phyloP scores from a whole-genome alignment of 1,284 basidiomycete species.

The Bondarzewia mesenterica region DNA sequence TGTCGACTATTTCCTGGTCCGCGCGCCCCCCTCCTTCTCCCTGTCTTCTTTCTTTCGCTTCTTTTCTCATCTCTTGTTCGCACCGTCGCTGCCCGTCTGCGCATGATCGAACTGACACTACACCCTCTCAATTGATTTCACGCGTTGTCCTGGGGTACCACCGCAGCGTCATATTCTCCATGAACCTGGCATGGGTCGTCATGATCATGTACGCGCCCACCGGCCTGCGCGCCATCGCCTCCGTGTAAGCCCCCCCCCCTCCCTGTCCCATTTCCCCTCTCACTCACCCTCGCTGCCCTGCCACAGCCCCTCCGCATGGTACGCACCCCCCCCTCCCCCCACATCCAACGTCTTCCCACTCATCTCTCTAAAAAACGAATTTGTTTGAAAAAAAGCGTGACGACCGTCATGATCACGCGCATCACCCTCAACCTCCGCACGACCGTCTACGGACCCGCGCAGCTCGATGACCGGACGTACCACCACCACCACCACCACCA shows the following conservation, averaged over 20 bases:
- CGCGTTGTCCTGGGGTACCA: too few relatives aligned
- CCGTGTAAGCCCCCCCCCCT: constrained; percentile 9
- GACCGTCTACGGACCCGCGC: constrained; percentile 10
- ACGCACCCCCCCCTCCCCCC: not conserved
- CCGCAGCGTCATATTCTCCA: constrained; percentile 12
- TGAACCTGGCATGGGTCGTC: constrained; percentile 13
- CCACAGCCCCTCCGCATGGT: constrained; percentile 13
- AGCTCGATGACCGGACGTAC: constrained; percentile 6
- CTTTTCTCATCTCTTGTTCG: too few relatives aligned
- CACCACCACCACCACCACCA: too few relatives aligned
- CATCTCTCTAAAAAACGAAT: not conserved
- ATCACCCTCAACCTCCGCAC: constrained; percentile 14
- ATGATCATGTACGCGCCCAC: constrained; percentile 15
- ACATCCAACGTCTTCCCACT: not conserved
- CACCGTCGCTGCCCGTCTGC: too few relatives aligned
- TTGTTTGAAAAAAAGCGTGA: constrained; percentile 6
- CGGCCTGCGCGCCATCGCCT: constrained; percentile 11
- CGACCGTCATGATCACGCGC: constrained; percentile 12
- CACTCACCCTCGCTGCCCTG: not conserved
- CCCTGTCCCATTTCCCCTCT: not conserved
- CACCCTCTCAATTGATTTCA: too few relatives aligned
- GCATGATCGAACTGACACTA: too few relatives aligned
- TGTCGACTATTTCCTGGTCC: too few relatives aligned
- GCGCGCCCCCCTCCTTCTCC: too few relatives aligned
- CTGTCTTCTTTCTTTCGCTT: too few relatives aligned